Base-by-base conservation (phyloP, 2,329 filamentous ascomycete genomes). In the Paecilomyces formosus region DNA sequence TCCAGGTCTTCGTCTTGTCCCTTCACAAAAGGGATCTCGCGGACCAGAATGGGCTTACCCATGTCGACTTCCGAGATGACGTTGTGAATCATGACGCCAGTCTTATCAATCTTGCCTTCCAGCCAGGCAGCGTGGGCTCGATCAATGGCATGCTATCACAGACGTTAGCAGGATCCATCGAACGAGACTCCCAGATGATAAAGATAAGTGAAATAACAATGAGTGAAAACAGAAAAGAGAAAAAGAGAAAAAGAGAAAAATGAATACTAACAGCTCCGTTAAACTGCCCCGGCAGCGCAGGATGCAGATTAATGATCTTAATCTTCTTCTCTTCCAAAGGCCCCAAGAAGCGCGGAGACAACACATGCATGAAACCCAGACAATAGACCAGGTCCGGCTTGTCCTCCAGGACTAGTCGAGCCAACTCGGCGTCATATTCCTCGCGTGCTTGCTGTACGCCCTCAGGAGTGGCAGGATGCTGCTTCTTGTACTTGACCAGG, bases 11-110 rank as follows among this genome's bases (percentile, higher is more conserved):
- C 86, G 35, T 84, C 85, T 54, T 83, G 79, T 0, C 76, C 78
- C 60, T 82, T 81, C 63, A 82, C 85, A 60, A 83, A 76, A 58
- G 85, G 80, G 24, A 96, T 84, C 74, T 92, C 87, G 63, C 81
- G 74, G 1, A 87, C 82, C 61, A 92, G 68, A 65, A 96, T 88
- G 9, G 89, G 87, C 62, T 83, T 79, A 2, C 92, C 92, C 68
- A 88, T 83, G 76, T 96, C 92, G 57, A 96, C 90, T 71, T 93
- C 85, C 8, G 77, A 79, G 61, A 89, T 86, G 53, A 96, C 91
- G 74, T 92, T 88, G 76, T 96, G 92, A 15, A 91, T 85, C 92
- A 96, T 96, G 57, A 95, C 87, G 0, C 92, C 92, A 0, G 85
- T 92, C 63, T 81, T 82, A 63, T 82, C 82, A 64, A 88, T 81